These are phyloP conservation scores for Coemansia sp. DNA, from an alignment of 192 early-diverging fungal genomes.

Conservation along the genomic window DNA sequence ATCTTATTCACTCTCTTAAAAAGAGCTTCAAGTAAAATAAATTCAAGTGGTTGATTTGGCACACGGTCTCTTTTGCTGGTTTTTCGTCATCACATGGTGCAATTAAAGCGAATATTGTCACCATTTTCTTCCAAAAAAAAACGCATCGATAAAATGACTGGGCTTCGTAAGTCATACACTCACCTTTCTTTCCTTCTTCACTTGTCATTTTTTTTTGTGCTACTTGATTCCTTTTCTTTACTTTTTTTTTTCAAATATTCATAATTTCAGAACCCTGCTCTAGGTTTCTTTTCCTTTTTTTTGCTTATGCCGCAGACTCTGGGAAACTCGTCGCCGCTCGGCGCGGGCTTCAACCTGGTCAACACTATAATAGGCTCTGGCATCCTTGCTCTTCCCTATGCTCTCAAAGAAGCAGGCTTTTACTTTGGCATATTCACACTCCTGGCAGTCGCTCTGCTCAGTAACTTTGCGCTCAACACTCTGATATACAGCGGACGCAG, in stretches of 20 bases:
- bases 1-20: constrained; percentile 59
- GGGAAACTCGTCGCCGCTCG: constrained; percentile 32
- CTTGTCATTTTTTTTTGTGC: no score
- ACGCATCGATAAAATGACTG: no score
- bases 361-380: constrained; percentile 71
- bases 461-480: constrained; percentile 54
- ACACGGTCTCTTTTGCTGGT: neutral
- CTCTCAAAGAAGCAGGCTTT: constrained; percentile 64
- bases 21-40: neutral
- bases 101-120: neutral
- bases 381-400: constrained; percentile 66
- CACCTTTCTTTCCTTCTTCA: no score
- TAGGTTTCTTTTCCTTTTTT: neutral
- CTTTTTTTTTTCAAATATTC: neutral
- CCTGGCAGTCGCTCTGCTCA: constrained; percentile 52
- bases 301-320: neutral
- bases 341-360: constrained; percentile 62
- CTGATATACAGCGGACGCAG: constrained; percentile 59
- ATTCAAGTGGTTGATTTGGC: neutral
- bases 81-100: constrained; percentile 5
- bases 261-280: no score
- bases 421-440: constrained; percentile 56
- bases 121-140: neutral
- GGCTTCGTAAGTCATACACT: no score
- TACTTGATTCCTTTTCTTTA: neutral